Percentiles rank a stretch among this genome's conserved stretches.
Evolutionary conservation across 2,329 filamentous ascomycete species (phyloP).

Genomic region (Helotiales sp.): DNA sequence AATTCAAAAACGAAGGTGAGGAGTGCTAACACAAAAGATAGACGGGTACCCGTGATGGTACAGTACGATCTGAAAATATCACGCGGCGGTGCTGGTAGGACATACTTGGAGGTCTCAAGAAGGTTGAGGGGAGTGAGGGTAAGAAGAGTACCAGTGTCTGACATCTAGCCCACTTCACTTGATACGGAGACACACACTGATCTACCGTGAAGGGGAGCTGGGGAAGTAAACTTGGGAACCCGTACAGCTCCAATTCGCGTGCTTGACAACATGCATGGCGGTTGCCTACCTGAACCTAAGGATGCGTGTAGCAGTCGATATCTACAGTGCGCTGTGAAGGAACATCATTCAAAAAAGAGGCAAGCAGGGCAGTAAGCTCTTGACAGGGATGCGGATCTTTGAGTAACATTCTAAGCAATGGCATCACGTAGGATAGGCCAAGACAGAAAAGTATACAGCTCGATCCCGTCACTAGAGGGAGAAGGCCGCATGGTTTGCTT

Average conservation of each 20-base stretch:
- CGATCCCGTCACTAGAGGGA: constrained; percentile 16
- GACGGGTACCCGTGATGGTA: constrained; percentile 9
- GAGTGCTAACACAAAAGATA: constrained; percentile 4
- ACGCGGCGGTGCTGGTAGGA: constrained; percentile 25
- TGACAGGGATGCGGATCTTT: constrained; percentile 7
- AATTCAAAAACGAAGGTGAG: neutral
- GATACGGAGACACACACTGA: constrained; percentile 11
- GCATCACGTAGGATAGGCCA: constrained; percentile 20
- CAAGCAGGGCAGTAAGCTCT: neutral
- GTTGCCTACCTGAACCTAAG: constrained; percentile 27
- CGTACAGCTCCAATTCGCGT: constrained; percentile 29
- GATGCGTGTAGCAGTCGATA: constrained; percentile 20
- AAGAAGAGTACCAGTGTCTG: constrained; percentile 6
- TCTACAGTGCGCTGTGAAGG: neutral
- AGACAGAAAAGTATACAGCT: constrained; percentile 7
- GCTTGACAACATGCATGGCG: constrained; percentile 34
- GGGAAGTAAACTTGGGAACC: constrained; percentile 6
- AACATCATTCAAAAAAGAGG: neutral
- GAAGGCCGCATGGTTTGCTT: constrained; percentile 23
- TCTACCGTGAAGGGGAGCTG: neutral
- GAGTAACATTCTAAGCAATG: constrained; percentile 22
- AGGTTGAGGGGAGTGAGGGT: constrained; percentile 11
- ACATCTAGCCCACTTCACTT: constrained; percentile 17
- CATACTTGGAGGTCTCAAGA: constrained; percentile 18
- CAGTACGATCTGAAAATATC: constrained; percentile 14